Percentiles rank a stretch among this genome's conserved stretches.
Evolutionary conservation across 1,139 yeast genomes (phyloP).

Genomic region (Candida sanyaensis): DNA sequence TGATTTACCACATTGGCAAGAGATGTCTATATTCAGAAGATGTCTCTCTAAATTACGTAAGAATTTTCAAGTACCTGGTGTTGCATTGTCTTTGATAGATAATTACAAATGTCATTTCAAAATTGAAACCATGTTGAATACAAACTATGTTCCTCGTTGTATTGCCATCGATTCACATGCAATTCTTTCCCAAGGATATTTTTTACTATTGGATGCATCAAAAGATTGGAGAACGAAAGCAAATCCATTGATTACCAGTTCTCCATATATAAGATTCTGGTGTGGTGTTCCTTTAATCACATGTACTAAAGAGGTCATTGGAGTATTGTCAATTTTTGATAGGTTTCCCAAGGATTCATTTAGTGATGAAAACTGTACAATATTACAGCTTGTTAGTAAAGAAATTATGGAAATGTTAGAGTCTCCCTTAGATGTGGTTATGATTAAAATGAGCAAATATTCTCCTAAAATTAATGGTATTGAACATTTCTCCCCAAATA

Average conservation of each 20-base stretch:
- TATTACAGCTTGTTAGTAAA: slow-evolving; percentile 37
- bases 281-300: slow-evolving; percentile 59
- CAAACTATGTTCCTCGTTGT: slow-evolving; percentile 52
- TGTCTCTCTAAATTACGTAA: slow-evolving; percentile 36
- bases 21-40: slow-evolving; percentile 37
- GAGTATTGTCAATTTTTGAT: slow-evolving; percentile 64
- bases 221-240: slow-evolving; percentile 65
- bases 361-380: slow-evolving; percentile 31
- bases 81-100: slow-evolving; percentile 59
- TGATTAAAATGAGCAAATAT: slow-evolving; percentile 5
- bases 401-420: slow-evolving; percentile 48
- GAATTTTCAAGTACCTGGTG: slow-evolving; percentile 48
- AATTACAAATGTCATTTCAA: slow-evolving; percentile 49
- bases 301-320: slow-evolving; percentile 44
- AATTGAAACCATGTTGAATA: slow-evolving; percentile 46
- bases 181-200: slow-evolving; percentile 54
- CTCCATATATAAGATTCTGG: slow-evolving; percentile 60
- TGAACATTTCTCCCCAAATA: slow-evolving; percentile 21
- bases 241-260: slow-evolving; percentile 64
- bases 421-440: slow-evolving; percentile 26
- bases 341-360: slow-evolving; percentile 42
- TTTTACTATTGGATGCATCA: slow-evolving; percentile 58
- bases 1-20: slow-evolving; percentile 53
- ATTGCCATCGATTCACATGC: slow-evolving; percentile 70
- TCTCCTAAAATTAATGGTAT: slow-evolving; percentile 8